Evolutionary conservation across 371 early-diverging fungal genomes (phyloP), one percentile per base, ranked within the genome.

Genomic region (Rhizopus sp.): DNA sequence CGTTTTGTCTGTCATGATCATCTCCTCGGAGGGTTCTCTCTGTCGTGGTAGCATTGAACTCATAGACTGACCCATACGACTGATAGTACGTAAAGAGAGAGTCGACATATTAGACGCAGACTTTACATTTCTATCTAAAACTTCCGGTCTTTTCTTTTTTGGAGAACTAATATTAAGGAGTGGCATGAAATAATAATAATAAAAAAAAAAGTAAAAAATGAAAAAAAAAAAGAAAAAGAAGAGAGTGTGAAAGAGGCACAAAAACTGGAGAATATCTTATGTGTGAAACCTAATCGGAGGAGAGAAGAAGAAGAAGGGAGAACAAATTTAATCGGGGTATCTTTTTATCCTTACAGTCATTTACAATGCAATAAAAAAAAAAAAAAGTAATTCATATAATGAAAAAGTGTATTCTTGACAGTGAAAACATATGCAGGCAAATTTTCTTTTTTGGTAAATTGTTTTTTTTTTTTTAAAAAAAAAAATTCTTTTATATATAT

Each of bases 81-180:
- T 50, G 17, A 58, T 63, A 9, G 29, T 53, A 29, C 58, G 50
- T 1, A 63, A 17, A 9, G 64, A 59, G 34, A 53, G 31, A 15
- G 13, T 45, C 3, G 15, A 15, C 9, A 39, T 29, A 30, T 47
- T 47, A 1, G 52, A 23, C 1, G 39, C 17, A 3, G 52, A 16
- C 29, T 47, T 39, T 13, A 10, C 48, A 72, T 80, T 79, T 81
- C 73, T 81, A 35, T 95, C 95, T 30, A 95, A 72, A 67, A 96
- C 98, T 29, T 86, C 82, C 10, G 96, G 96, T 16, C 91, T 87
- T 70, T 91, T 93, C 67, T 85, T 83, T 68, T 89, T 89, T 53
- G 55, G 46, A 54, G 56, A 41, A 8, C 10, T 63, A 23, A 53
- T 2, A 44, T 33, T 37, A 46, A 48, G 32, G 40, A 55, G 42